Evolutionary conservation across 805 yeast species (phyloP).

Genomic region (Metschnikowia baotianmanensis): DNA sequence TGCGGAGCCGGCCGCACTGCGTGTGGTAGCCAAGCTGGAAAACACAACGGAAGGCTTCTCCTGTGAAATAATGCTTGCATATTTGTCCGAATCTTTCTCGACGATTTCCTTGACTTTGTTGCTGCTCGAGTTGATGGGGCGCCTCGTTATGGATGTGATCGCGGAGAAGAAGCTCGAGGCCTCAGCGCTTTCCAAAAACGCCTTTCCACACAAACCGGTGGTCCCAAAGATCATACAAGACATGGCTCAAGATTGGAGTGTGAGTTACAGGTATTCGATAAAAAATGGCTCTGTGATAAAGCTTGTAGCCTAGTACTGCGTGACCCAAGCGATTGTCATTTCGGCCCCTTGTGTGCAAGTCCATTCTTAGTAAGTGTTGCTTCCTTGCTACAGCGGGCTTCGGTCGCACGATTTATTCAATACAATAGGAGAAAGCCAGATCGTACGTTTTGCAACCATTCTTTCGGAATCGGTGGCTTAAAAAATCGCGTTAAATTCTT

Average conservation of each 20-base stretch:
- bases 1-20: slow-evolving; percentile 55
- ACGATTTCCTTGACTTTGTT: slow-evolving; percentile 38
- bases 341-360: no score
- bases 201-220: slow-evolving; percentile 74
- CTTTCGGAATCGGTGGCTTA: no score
- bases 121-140: slow-evolving; percentile 33
- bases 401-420: no score
- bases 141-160: slow-evolving; percentile 53
- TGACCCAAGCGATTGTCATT: no score
- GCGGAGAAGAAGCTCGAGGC: slow-evolving; percentile 34
- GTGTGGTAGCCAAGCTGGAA: slow-evolving; percentile 19
- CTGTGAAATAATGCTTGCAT: slow-evolving; percentile 37
- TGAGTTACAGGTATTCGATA: no score
- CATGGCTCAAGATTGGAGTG: slow-evolving; percentile 1
- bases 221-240: slow-evolving; percentile 51
- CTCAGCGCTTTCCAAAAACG: slow-evolving; percentile 47
- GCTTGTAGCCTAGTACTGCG: no score
- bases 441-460: no score
- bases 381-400: no score
- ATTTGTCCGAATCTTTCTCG: slow-evolving; percentile 46
- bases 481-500: no score
- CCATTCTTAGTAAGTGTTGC: no score
- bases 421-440: no score
- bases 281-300: no score
- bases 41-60: slow-evolving; percentile 17